Evolutionary conservation across 306 rosid species (phyloP).

Genomic region (Castanea sativa): DNA sequence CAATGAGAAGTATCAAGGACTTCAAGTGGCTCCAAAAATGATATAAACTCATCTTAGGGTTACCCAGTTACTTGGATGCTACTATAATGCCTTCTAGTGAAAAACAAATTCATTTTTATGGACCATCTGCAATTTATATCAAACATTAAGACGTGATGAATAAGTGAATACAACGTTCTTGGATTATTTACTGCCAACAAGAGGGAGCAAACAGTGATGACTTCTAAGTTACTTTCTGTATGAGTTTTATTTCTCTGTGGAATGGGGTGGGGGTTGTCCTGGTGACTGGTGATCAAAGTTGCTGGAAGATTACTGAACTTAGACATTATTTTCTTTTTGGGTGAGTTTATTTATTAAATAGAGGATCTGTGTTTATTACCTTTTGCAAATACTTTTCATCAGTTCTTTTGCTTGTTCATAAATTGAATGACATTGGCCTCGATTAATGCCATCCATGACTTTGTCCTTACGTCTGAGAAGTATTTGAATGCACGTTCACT

Average conservation of each 20-base stretch:
- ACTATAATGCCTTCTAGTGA: neutral
- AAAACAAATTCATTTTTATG: neutral
- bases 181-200: neutral
- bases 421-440: neutral
- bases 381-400: neutral
- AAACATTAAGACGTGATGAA: neutral
- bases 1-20: neutral
- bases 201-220: neutral
- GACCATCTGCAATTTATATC: neutral
- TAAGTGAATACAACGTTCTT: neutral
- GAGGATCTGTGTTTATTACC: neutral
- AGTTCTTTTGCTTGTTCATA: neutral
- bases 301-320: neutral
- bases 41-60: neutral
- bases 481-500: neutral
- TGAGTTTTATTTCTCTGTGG: neutral
- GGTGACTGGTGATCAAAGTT: neutral
- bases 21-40: neutral
- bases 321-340: neutral
- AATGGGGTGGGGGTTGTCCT: neutral
- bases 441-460: neutral
- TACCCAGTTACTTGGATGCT: neutral
- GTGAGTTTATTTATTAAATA: neutral
- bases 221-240: neutral
- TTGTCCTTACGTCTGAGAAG: neutral